Evolutionary conservation across 202 grass and related monocot genomes (phyloP), one percentile per base, ranked within the genome.

Genomic region (Schoenoplectus triqueter): DNA sequence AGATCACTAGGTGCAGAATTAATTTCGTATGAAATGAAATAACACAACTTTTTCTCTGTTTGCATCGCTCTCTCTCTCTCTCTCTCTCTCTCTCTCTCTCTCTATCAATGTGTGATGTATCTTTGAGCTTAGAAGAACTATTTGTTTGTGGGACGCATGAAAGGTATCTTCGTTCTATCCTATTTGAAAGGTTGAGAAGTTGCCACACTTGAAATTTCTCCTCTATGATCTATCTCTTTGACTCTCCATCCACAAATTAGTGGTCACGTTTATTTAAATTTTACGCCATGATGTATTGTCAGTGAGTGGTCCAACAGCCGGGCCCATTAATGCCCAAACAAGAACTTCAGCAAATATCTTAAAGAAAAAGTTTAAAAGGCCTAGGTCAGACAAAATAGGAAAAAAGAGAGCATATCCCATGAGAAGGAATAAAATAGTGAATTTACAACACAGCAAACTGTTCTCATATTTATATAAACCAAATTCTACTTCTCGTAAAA

Each of bases 151-250:
- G 57, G 64, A 39, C 65, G 59, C 21, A 70, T 41, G 81, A 83
- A 83, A 83, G 51, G 10, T 69, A 55, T 57, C 49, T 70, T 70
- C 70, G 81, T 48, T 69, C 31, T 83, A 69, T 83, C 49, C 64
- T 57, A 42, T 20, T 83, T 70, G 66, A 83, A 70, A 59, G 81
- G 81, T 44, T 41, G 6, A 69, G 66, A 83, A 83, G 7, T 70
- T 0, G 67, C 13, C 72, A 8, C 57, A 40, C 77, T 79, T 7
- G 31, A 31, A 68, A 42, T 59, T 82, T n/a, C n/a, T 18, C 17
- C 31, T 31, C 5, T 8, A 0, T 69, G 10, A 70, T 70, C 31
- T 6, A 56, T 82, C 62, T 83, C n/a, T 73, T 20, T 50, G 45
- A 50, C 45, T 73, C 31, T 42, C 7, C 54, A 83, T 70, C 81